Conservation (phyloP, 352 stramenopile species). For the Pythium folliculosum region DNA sequence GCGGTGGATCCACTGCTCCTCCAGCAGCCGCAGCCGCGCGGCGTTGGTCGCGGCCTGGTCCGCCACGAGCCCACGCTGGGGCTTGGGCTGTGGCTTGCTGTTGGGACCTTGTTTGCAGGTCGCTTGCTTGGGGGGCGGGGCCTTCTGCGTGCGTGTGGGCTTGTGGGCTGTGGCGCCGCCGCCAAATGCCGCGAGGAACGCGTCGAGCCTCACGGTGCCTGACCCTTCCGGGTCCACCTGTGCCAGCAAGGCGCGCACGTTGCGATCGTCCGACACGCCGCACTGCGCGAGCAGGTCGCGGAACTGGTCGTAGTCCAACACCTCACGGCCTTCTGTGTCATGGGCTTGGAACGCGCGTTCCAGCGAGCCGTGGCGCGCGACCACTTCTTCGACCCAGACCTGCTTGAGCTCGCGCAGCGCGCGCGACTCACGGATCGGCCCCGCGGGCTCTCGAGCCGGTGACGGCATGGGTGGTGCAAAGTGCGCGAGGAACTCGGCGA, state of each 20-base stretch:
- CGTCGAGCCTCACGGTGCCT: constrained; percentile 45
- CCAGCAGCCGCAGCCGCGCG: constrained; percentile 32
- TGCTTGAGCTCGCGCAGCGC: constrained; percentile 52
- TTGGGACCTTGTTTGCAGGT: constrained; percentile 1
- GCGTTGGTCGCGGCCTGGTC: constrained; percentile 33
- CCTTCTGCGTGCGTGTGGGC: not conserved
- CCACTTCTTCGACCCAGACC: constrained; percentile 47
- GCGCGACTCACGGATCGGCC: constrained; percentile 21
- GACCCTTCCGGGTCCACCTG: constrained; percentile 54
- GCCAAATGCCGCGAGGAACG: constrained; percentile 63
- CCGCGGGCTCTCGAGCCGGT: constrained; percentile 5
- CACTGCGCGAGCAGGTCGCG: constrained; percentile 55
- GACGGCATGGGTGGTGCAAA: constrained; percentile 30
- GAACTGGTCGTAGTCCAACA: constrained; percentile 64
- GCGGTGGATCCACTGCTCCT: constrained; percentile 53
- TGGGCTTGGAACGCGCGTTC: constrained; percentile 48
- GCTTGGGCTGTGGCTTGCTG: not conserved
- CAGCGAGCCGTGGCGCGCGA: constrained; percentile 44
- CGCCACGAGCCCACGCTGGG: not conserved
- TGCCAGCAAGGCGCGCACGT: constrained; percentile 46
- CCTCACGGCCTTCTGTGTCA: constrained; percentile 34
- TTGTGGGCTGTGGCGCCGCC: not conserved
- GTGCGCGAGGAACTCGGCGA: constrained; percentile 42
- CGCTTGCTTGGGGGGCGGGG: too few species aligned
- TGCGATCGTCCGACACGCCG: constrained; percentile 51